Evolutionary conservation across 768 basidiomycete genomes (phyloP).

Genomic region (Mycena crocata): DNA sequence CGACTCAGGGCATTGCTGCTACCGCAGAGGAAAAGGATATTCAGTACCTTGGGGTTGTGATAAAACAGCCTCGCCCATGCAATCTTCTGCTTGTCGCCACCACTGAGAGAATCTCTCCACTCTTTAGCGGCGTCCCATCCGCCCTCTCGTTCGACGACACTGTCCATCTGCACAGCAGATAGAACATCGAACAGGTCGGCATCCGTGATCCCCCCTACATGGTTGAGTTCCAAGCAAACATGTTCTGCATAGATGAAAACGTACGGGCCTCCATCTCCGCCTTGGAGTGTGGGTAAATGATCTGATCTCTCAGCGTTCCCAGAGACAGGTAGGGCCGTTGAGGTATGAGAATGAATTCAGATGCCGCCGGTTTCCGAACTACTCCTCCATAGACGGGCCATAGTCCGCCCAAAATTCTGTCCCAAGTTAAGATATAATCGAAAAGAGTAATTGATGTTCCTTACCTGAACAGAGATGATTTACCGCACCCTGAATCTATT

Average conservation of each 20-base stretch:
- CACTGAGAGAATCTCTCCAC: constrained; percentile 94
- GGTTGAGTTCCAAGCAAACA: background rate
- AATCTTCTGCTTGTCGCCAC: constrained; percentile 97
- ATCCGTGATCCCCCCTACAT: constrained; percentile 78
- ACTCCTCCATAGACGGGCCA: constrained; percentile 82
- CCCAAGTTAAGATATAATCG: background rate
- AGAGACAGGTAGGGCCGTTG: constrained; percentile 95
- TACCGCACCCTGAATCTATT: constrained; percentile 74
- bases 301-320: constrained; percentile 94
- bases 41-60: constrained; percentile 84
- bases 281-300: constrained; percentile 93
- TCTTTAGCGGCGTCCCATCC: constrained; percentile 93
- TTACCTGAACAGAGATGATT: constrained; percentile 90
- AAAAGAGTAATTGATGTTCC: background rate
- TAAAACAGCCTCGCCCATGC: constrained; percentile 98
- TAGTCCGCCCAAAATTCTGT: constrained; percentile 76
- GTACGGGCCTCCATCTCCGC: constrained; percentile 81
- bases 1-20: background rate
- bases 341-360: constrained; percentile 93
- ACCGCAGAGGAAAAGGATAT: constrained; percentile 13
- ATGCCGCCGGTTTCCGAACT: constrained; percentile 89
- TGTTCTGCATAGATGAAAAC: constrained; percentile 40
- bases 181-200: constrained; percentile 78
- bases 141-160: constrained; percentile 93
- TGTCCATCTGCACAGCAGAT: constrained; percentile 83